Evolutionary conservation across 768 basidiomycete genomes (phyloP), one percentile per base, ranked within the genome.

Genomic region (Dictyophora rubrovolvata): DNA sequence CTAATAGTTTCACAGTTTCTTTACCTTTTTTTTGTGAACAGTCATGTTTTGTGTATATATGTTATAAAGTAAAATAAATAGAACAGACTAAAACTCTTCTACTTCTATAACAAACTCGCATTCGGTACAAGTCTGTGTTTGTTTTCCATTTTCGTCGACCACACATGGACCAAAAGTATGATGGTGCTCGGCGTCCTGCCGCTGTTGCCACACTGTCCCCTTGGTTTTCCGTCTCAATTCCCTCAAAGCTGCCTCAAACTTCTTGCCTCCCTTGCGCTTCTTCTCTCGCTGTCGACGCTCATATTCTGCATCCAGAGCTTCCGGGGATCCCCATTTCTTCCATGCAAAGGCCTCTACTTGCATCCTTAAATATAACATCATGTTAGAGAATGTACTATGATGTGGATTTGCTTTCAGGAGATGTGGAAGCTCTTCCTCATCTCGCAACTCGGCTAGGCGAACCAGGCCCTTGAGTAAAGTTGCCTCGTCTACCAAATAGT

Each of bases 271-370:
- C 71, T 91, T 89, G 67, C 86, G 85, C 68, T 85, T 88, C 77
- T 93, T 95, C 67, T 89, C 90, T 20, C 76, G 78, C 55, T 79
- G 80, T 55, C 94, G 79, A 35, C 79, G 77, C 64, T 89, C 86
- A 70, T 85, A 98, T 68, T 97, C 95, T 6, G 78, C 79, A 66
- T 98, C 95, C 52, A 99, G 71, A 10, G 83, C 91, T 69, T 96
- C 93, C 9, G 90, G 79, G 1, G 92, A 89, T 0, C 93, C 94
- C 96, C 96, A 99, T 72, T 99, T 99, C 69, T 89, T 86, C 87
- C 87, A 96, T 5, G 96, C 95, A 71, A 94, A 97, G 49, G 86
- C 89, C 70, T 99, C 96, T 1, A 96, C 91, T 70, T 98, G 95
- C 67, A 76, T 87, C 35, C 96, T 84, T 5, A 97, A 77, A 72